phyloP scores from a whole-genome alignment of 345 rosid genomes.

The Capsella bursapastoris region DNA sequence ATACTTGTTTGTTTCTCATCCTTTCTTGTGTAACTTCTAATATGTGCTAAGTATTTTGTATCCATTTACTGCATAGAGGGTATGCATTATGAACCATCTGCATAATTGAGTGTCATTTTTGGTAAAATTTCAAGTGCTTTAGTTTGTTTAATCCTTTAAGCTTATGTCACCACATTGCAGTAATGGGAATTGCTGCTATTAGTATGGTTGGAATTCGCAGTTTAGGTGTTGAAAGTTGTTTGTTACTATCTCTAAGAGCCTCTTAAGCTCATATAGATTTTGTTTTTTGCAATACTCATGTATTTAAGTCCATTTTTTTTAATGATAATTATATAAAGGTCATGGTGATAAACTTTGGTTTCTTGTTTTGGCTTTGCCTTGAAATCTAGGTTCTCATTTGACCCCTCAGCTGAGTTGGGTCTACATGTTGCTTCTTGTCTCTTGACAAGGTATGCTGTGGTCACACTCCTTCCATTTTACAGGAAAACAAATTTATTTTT shows the following conservation, averaged over 20 bases:
- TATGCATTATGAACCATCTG: background rate
- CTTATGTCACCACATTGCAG: background rate
- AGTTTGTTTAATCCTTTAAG: slow-evolving; percentile 16
- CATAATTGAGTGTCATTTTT: slow-evolving; percentile 1
- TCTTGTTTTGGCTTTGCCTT: slow-evolving; percentile 29
- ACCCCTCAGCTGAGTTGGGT: slow-evolving; percentile 77
- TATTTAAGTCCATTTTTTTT: background rate
- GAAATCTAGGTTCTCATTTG: slow-evolving; percentile 89
- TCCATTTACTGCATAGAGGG: background rate
- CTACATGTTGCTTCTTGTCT: slow-evolving; percentile 90
- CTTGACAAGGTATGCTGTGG: slow-evolving; percentile 67
- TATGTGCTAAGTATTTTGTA: background rate
- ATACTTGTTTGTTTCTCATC: slow-evolving; percentile 16
- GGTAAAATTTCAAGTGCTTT: background rate
- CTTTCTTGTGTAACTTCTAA: background rate
- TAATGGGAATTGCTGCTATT: background rate
- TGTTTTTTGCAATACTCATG: background rate
- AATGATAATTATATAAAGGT: background rate
- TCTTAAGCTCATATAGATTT: slow-evolving; percentile 2
- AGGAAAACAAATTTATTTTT: slow-evolving; percentile 6
- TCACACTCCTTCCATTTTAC: slow-evolving; percentile 7
- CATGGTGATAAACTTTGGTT: slow-evolving; percentile 10
- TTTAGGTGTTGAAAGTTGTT: background rate
- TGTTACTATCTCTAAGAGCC: background rate
- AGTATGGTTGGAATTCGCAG: background rate